Base-by-base conservation (phyloP, 2,329 filamentous ascomycete genomes). In the Coleophoma cylindrospora region DNA sequence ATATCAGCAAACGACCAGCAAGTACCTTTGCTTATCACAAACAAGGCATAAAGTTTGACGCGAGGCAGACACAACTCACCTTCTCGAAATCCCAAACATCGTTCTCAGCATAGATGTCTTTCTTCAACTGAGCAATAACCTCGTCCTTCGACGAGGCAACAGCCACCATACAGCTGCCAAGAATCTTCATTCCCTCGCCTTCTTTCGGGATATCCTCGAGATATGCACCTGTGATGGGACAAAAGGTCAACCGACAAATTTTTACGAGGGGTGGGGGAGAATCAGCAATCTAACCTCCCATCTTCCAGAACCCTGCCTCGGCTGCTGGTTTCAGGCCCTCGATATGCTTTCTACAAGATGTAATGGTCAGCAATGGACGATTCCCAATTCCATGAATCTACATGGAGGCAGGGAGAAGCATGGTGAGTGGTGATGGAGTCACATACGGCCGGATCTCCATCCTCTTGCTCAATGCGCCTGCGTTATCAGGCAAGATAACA, bases 71-170 rank as follows among this genome's bases (percentile, higher is more conserved):
- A 37, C 21, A 41, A 53, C 58, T 48, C 49, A 81, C 81, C 60
- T 87, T 87, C 34, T 84, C 79, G 51, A 87, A 64, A 72, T 96
- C 89, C 91, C 91, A 96, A 9, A 95, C 90, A 0, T 84, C 88
- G 40, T 69, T 75, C 53, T 70, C 76, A 10, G 76, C 74, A 69
- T 95, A 96, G 10, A 91, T 72, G 70, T 96, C 91, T 45, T 80
- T 75, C 66, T 79, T 80, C 43, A 96, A 66, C 47, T 78, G 63
- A 59, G 86, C 77, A 38, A 85, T 65, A 2, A 89, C 80, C 65
- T 90, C 86, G 56, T 91, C 86, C 60, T 78, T 81, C 9, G 77
- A 83, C 54, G 81, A 77, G 8, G 87, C 89, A 32, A 79, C 67
- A 37, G 81, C 73, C 27, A 95, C 74, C 62, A 94, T 44, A 32